A percentile compares a stretch with the other conserved stretches of the same genome.
Evolutionary conservation across 192 early-diverging fungal species (phyloP).

Genomic region (Chytriomyces hyalinus): DNA sequence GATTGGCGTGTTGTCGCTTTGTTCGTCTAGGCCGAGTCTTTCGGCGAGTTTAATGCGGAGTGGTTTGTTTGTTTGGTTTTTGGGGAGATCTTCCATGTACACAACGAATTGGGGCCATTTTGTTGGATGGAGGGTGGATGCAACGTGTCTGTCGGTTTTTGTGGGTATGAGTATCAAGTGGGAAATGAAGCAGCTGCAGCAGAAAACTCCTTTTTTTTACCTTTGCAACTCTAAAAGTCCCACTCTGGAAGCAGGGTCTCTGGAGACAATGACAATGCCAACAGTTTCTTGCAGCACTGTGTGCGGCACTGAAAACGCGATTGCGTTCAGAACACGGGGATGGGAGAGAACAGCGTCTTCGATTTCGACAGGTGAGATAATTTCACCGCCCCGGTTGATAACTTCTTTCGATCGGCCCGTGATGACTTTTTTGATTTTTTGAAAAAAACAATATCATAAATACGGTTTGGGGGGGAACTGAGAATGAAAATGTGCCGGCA

Average conservation of each 20-base stretch:
- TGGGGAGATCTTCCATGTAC: conserved; percentile 50
- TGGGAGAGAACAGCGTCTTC: conserved; percentile 64
- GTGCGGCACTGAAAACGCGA: conserved; percentile 55
- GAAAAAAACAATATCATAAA: too few species aligned
- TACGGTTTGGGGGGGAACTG: not conserved
- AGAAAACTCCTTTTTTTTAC: not conserved
- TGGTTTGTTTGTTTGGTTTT: conserved; percentile 49
- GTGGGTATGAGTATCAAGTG: not conserved
- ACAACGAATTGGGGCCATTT: conserved; percentile 54
- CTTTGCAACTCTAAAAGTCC: conserved; percentile 27
- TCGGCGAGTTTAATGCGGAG: conserved; percentile 49
- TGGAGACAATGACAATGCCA: conserved; percentile 47
- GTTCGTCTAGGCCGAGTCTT: conserved; percentile 43
- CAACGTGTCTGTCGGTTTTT: conserved; percentile 22
- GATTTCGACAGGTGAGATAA: conserved; percentile 85
- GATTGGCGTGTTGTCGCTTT: conserved; percentile 34
- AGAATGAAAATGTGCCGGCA: not conserved
- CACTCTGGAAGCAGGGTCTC: conserved; percentile 7
- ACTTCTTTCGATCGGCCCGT: conserved; percentile 89
- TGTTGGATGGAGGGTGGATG: conserved; percentile 41
- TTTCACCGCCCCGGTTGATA: conserved; percentile 90
- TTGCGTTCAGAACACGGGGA: conserved; percentile 39
- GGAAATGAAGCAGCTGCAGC: not conserved
- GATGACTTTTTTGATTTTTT: conserved; percentile 39
- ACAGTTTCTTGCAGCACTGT: conserved; percentile 52